These are phyloP conservation scores for Trypanosoma theileri DNA, from an alignment of 208 protist genomes.

Conservation along the genomic window DNA sequence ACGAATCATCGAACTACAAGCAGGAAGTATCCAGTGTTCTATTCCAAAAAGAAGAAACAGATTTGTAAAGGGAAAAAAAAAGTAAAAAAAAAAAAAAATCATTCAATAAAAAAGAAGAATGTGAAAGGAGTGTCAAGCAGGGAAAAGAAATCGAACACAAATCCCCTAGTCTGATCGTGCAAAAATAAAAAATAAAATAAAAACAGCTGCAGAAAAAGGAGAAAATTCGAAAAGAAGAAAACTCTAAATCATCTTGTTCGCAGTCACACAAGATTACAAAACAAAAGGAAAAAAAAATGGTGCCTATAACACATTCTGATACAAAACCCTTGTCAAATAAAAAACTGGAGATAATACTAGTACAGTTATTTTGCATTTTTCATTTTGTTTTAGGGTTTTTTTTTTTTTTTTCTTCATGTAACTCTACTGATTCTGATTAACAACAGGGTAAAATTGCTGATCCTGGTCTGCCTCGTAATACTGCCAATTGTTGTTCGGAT, in stretches of 20 bases:
- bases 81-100: not conserved
- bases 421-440: not conserved
- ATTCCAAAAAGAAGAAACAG: too few species aligned
- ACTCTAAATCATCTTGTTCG: too few species aligned
- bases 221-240: too few species aligned
- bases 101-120: not conserved
- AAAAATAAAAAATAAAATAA: too few species aligned
- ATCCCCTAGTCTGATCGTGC: too few species aligned
- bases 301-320: too few species aligned
- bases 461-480: not conserved
- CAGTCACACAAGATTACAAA: too few species aligned
- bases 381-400: slow-evolving; percentile 5
- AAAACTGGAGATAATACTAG: not conserved
- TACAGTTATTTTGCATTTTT: not conserved
- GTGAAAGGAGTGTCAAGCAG: not conserved
- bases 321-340: too few species aligned
- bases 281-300: too few species aligned
- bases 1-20: not conserved
- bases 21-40: too few species aligned
- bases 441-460: slow-evolving; percentile 5
- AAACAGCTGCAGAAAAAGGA: too few species aligned
- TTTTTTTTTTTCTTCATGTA: not conserved
- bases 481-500: slow-evolving; percentile 21
- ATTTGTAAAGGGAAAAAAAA: not conserved
- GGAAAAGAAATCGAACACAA: too few species aligned